These are phyloP conservation scores for Leccinum variabile DNA, from an alignment of 1,284 basidiomycete genomes.

Conservation along the genomic window DNA sequence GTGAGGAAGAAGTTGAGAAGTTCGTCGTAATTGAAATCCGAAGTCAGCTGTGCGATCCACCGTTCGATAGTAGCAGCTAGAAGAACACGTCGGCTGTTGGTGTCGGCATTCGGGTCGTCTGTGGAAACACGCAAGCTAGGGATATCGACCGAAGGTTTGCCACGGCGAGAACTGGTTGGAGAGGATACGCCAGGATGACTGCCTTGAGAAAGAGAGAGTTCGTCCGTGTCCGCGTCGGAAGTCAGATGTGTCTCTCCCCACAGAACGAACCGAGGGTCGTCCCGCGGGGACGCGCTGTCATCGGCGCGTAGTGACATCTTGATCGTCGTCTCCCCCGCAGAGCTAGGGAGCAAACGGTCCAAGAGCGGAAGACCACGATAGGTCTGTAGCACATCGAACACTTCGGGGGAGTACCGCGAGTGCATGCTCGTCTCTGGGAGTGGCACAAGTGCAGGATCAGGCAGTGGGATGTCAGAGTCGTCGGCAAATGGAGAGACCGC, in stretches of 20 bases:
- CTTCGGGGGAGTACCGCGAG: constrained; percentile 48
- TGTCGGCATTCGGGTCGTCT: constrained; percentile 17
- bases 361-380: no score
- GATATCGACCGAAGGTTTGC: constrained; percentile 35
- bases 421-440: no score
- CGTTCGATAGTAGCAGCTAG: constrained; percentile 87
- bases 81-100: constrained; percentile 50
- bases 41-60: constrained; percentile 87
- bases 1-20: constrained; percentile 86
- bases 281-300: constrained; percentile 53
- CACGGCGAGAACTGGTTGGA: constrained; percentile 28
- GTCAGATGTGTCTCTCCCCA: no score
- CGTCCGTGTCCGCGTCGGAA: no score
- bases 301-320: constrained; percentile 47
- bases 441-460: no score
- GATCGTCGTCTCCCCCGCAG: constrained; percentile 34
- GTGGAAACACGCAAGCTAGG: constrained; percentile 32
- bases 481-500: no score
- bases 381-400: no score
- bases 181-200: no score
- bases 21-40: constrained; percentile 79
- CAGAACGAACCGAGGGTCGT: constrained; percentile 85
- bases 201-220: constrained; percentile 27
- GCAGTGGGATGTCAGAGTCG: no score
- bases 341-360: no score